Percentiles rank a stretch among this genome's conserved stretches.
phyloP scores from a whole-genome alignment of 2,329 filamentous ascomycete species.

The Colletotrichum truncatum region DNA sequence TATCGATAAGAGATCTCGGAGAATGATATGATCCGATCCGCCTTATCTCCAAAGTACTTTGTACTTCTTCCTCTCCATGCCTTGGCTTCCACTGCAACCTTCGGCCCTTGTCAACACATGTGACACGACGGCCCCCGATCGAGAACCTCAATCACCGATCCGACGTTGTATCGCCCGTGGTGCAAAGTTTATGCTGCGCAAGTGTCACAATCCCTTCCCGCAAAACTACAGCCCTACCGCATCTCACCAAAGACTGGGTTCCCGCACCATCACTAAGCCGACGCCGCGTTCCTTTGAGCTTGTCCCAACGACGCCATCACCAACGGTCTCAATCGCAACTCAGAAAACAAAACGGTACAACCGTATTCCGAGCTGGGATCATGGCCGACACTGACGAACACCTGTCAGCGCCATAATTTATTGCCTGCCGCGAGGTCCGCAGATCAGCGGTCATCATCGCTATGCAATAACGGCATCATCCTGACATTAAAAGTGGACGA shows the following conservation, averaged over 20 bases:
- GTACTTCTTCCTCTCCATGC: not conserved
- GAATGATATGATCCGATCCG: not conserved
- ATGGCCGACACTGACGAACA: not conserved
- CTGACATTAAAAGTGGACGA: not conserved
- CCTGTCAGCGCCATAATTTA: not conserved
- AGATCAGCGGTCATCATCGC: not conserved
- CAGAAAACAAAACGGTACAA: no score
- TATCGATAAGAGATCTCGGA: not conserved
- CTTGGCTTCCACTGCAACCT: not conserved
- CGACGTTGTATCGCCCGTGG: slow-evolving; percentile 12
- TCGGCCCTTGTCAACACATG: not conserved
- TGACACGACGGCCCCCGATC: slow-evolving; percentile 7
- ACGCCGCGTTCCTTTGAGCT: not conserved
- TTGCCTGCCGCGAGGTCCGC: slow-evolving; percentile 7
- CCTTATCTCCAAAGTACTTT: no score
- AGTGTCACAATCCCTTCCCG: slow-evolving; percentile 8
- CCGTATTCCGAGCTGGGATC: no score
- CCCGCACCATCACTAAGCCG: not conserved
- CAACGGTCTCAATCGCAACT: not conserved
- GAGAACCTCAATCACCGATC: slow-evolving; percentile 16
- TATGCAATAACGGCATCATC: slow-evolving; percentile 2
- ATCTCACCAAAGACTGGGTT: not conserved
- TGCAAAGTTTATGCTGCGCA: slow-evolving; percentile 2
- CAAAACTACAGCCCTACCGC: not conserved
- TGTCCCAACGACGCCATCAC: not conserved